Percentiles rank a stretch among this genome's conserved stretches.
These are phyloP conservation scores for Kokia cookei DNA, from an alignment of 441 rosid genomes.

Conservation along the genomic window DNA sequence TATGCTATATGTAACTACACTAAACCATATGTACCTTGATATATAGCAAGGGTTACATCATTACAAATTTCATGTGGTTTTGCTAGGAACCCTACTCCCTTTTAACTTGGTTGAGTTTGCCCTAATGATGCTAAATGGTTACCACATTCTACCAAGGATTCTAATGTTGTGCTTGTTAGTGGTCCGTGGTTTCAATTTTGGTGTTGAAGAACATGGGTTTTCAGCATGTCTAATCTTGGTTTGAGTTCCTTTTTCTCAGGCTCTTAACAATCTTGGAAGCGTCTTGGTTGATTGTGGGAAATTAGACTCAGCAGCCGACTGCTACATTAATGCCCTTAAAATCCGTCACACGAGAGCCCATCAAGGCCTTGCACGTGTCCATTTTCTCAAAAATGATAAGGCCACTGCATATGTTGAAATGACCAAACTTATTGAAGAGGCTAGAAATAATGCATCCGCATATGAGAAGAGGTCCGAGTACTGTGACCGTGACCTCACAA, in stretches of 20 bases:
- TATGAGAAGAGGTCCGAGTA: slow-evolving; percentile 98
- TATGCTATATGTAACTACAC: neutral
- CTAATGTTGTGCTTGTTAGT: neutral
- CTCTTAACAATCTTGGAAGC: slow-evolving; percentile 97
- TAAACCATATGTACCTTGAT: neutral
- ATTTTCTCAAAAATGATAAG: slow-evolving; percentile 70
- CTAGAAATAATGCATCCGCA: slow-evolving; percentile 85
- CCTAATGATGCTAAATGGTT: neutral
- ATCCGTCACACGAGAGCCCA: slow-evolving; percentile 94
- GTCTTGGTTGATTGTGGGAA: slow-evolving; percentile 71
- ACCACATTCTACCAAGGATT: neutral
- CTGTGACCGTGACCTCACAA: slow-evolving; percentile 80
- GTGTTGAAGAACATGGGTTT: neutral
- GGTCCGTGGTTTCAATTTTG: neutral
- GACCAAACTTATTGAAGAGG: slow-evolving; percentile 81
- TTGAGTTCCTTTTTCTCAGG: slow-evolving; percentile 46
- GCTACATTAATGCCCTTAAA: slow-evolving; percentile 86
- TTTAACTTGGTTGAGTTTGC: neutral
- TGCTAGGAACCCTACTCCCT: neutral
- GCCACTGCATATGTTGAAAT: slow-evolving; percentile 80
- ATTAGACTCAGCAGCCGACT: slow-evolving; percentile 89
- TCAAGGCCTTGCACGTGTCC: slow-evolving; percentile 96
- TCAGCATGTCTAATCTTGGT: neutral
- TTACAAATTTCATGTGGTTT: neutral
- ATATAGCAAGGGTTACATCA: neutral